These are phyloP conservation scores for Sporothrix humicola DNA, from an alignment of 2,329 filamentous ascomycete genomes.

Conservation along the genomic window DNA sequence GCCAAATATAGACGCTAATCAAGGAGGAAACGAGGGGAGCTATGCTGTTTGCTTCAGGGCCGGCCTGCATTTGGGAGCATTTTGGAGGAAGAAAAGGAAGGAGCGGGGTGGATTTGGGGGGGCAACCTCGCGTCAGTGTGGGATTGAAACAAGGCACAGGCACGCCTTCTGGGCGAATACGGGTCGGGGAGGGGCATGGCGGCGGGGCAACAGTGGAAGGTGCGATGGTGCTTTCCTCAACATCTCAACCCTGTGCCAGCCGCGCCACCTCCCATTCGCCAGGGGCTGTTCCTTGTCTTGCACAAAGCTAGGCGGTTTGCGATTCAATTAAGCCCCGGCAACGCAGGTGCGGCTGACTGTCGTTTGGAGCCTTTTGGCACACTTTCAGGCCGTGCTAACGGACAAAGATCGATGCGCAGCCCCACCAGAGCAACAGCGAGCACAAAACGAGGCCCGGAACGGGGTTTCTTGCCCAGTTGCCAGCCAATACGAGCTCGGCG, in stretches of 20 bases:
- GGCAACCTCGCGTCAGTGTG: constrained; percentile 17
- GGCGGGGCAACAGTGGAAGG: constrained; percentile 10
- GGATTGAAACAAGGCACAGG: constrained; percentile 28
- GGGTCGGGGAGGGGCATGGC: constrained; percentile 1
- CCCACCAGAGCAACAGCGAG: constrained; percentile 11
- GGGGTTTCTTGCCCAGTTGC: background rate
- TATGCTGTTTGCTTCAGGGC: background rate
- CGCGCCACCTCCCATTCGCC: constrained; percentile 30
- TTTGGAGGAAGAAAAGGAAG: background rate
- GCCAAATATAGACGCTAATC: constrained; percentile 29
- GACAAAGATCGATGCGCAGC: constrained; percentile 3
- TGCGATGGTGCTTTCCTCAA: background rate
- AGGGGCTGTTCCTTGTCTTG: constrained; percentile 11
- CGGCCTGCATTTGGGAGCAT: constrained; percentile 9
- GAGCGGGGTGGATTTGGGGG: background rate
- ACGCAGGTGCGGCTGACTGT: constrained; percentile 19
- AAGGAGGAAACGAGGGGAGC: too few species aligned
- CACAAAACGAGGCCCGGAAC: background rate
- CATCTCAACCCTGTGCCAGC: constrained; percentile 24
- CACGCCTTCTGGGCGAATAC: constrained; percentile 21
- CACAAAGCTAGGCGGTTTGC: too few species aligned
- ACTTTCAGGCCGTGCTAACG: constrained; percentile 19
- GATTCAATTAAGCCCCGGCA: constrained; percentile 13
- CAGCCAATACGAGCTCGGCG: constrained; percentile 13
- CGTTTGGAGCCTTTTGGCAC: constrained; percentile 12